Base-by-base conservation (phyloP, 352 stramenopile genomes). In the Thraustotheca clavata region DNA sequence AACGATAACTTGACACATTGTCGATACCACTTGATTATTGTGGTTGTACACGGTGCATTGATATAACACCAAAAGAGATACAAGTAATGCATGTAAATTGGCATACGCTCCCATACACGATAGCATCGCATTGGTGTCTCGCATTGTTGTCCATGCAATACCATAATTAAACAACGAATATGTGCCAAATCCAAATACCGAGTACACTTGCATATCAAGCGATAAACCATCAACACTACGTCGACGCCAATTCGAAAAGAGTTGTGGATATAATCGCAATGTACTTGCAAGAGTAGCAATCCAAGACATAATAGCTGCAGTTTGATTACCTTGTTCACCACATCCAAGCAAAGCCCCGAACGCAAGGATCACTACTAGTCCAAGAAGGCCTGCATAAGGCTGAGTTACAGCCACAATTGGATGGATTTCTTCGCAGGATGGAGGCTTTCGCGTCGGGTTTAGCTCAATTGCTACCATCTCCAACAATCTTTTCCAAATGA, bases 111-210 rank as follows among this genome's bases (percentile, higher is more conserved):
- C 76, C 46, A 60, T 96, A 14, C 22, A 72, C 27, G 73, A 76
- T 6, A 71, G 67, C 74, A 89, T 87, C 70, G 98, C 98, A 60
- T 92, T 73, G 60, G 94, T 39, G 47, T 96, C 87, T 9, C 98
- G 85, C 38, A 48, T 76, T 24, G 84, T 67, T 62, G 73, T 91
- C 69, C 84, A 97, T 76, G 88, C 98, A 69, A 98, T 97, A 18
- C 77, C 80, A n/a, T 87, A 87, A 72, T 96, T 98, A 76, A 97
- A 99, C 54, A 91, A 79, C 8, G 87, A 85, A 72, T 99, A 98
- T 68, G 87, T 97, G 38, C 81, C 73, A 69, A 98, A 99, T 49
- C 94, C 94, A 40, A 98, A 65, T 41, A 98, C 77, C 70, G 98
- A 98, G 59, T 98, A 79, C 14, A 90, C 77, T 33, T 86, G 90